Evolutionary conservation across 768 basidiomycete species (phyloP), one percentile per base, ranked within the genome.

Genomic region (Boletales sp.): DNA sequence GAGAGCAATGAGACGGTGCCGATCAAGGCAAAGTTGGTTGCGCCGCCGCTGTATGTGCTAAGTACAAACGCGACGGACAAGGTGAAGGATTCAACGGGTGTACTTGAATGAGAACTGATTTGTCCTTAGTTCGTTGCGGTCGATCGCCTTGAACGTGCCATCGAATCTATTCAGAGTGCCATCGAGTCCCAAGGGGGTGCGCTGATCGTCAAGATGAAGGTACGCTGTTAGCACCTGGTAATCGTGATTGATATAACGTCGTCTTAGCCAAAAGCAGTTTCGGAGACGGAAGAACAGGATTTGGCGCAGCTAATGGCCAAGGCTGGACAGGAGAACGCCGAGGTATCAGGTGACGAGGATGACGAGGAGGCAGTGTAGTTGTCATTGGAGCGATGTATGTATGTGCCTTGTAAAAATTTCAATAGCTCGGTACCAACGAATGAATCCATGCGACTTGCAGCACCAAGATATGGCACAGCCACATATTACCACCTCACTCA

Each of bases 31-130:
- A 91, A 94, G 66, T 77, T 99, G 19, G 94, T 98, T 38, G 95
- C 95, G 0, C 97, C 97, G 8, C 95, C 95, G 24, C 67, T 99
- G 35, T 99, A 98, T 59, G 95, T 99, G 21, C 76, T 99, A 45
- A 92, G 88, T 57, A 94, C 92, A 27, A 98, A 97, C 56, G 88
- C 92, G 12, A 98, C 95, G 7, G 97, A 99, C 71, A 99, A 98
- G 81, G 86, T 84, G 34, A 37, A 3, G 24, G 24, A 74, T 3
- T 10, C 49, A 12, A 49, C 11, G 10, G 10, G 40, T 8, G 13
- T 5, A 11, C 12, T 35, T n/a, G 10, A 18, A 9, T 3, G 21
- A 15, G 29, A 9, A 27, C 48, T 50, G n/a, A 43, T 14, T 29
- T 21, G 37, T 13, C 3, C 42, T 2, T 38, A 89, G 86, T 87